phyloP scores from a whole-genome alignment of 2,329 filamentous ascomycete genomes.

The Diplodia mutila region DNA sequence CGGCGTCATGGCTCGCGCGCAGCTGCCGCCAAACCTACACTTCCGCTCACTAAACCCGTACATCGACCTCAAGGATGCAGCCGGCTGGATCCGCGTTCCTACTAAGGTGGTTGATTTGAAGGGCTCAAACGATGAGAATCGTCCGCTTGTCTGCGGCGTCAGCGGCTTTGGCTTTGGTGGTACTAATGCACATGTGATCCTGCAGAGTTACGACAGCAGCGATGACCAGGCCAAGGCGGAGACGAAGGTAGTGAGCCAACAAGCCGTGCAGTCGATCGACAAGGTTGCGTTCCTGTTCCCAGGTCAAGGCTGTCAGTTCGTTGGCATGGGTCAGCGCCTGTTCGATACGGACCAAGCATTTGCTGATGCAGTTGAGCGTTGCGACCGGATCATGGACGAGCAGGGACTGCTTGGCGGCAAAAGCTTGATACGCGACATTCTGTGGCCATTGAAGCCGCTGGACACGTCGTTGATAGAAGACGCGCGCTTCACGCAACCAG shows the following conservation, averaged over 20 bases:
- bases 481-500: slow-evolving; percentile 37
- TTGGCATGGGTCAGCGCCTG: neutral
- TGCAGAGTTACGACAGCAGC: slow-evolving; percentile 12
- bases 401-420: neutral
- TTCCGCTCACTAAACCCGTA: neutral
- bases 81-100: neutral
- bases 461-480: slow-evolving; percentile 2
- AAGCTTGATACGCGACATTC: neutral
- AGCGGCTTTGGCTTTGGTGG: slow-evolving; percentile 30
- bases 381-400: neutral
- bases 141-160: slow-evolving; percentile 21
- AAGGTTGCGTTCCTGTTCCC: neutral
- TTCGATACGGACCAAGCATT: neutral
- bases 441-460: neutral
- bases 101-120: neutral
- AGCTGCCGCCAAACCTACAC: slow-evolving; percentile 38
- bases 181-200: slow-evolving; percentile 27
- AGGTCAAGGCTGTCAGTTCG: neutral
- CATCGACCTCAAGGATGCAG: neutral
- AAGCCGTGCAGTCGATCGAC: neutral
- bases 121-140: neutral
- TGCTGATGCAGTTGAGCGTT: neutral
- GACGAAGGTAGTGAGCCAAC: too few relatives aligned
- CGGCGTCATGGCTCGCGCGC: slow-evolving; percentile 40
- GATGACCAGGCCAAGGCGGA: too few relatives aligned